Base-by-base conservation (phyloP, 768 basidiomycete species). In the Suillus sp. region DNA sequence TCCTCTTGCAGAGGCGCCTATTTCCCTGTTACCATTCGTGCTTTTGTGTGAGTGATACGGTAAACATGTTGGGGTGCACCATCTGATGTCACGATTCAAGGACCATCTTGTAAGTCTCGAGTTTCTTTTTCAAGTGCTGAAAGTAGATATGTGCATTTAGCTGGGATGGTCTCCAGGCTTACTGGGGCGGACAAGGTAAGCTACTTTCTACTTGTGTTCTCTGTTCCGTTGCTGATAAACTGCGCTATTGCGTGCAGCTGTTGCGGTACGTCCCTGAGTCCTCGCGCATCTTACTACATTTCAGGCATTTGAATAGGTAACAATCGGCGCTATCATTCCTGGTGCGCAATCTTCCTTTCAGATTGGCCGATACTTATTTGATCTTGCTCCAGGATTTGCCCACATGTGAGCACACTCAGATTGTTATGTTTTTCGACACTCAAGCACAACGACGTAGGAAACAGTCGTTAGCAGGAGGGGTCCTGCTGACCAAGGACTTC, bases 121-220 rank as follows among this genome's bases (percentile, higher is more conserved):
- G 20, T n/a, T 53, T 53, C 20, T 53, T 53, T 32, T 53, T 53
- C 30, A 53, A 32, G 30, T 53, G 20, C 30, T 2, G 30, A n/a
- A 32, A 34, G 20, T 11, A 34, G 51, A 53, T 51, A 18, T 53
- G 32, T 1, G 20, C 11, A 53, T 53, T 34, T 53, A 67, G 66
- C 57, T 68, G 67, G 67, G 67, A 68, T 62, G 67, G 67, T 25
- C 62, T 68, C 16, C 67, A 68, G 63, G 67, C 67, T 22, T 68
- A 68, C 58, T 68, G 67, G 67, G 67, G 67, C 25, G 67, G 67
- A 37, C 67, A 68, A 61, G 67, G 67, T 68, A 27, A 57, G n/a
- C 22, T 30, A 35, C 35, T 45, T 51, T 43, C 20, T 34, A 34
- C 20, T 34, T 5, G 2, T 53, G 20, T 53, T 53, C 32, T 53